A percentile compares a stretch with the other conserved stretches of the same genome.
Conservation (phyloP, 345 rosid species). For the Citrus medica region DNA sequence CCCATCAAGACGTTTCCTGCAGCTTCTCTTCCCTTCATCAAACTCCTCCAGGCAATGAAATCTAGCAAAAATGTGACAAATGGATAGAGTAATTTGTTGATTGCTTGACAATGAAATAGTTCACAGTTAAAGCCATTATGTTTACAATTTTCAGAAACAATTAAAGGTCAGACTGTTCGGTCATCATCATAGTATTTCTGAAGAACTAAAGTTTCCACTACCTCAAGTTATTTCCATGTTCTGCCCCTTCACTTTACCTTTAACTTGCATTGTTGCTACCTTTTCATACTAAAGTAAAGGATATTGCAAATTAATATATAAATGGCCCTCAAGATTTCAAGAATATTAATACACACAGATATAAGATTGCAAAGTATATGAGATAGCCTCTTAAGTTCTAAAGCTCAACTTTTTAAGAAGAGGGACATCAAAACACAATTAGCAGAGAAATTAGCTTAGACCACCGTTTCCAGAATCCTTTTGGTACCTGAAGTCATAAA, state of each 20-base stretch:
- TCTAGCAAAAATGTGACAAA: constrained; percentile 17
- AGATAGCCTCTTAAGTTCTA: background rate
- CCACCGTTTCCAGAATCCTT: background rate
- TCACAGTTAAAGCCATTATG: background rate
- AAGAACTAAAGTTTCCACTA: background rate
- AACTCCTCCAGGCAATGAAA: constrained; percentile 55
- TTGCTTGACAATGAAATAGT: background rate
- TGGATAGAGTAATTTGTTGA: background rate
- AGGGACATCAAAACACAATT: background rate
- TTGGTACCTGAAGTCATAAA: background rate
- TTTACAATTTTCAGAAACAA: background rate
- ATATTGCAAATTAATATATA: background rate
- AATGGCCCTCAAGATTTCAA: background rate
- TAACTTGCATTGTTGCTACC: background rate
- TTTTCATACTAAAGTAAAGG: background rate
- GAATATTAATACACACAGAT: background rate
- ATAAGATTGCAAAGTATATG: background rate
- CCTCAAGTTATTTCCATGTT: background rate
- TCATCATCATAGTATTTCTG: background rate
- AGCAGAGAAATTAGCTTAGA: background rate
- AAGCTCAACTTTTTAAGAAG: background rate
- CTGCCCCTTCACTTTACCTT: background rate
- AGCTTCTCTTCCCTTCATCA: constrained; percentile 60
- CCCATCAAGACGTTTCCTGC: constrained; percentile 60
- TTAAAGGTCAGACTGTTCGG: background rate